These are phyloP conservation scores for Vitis hybrid DNA, from an alignment of 177 flowering plant species.

Conservation along the genomic window DNA sequence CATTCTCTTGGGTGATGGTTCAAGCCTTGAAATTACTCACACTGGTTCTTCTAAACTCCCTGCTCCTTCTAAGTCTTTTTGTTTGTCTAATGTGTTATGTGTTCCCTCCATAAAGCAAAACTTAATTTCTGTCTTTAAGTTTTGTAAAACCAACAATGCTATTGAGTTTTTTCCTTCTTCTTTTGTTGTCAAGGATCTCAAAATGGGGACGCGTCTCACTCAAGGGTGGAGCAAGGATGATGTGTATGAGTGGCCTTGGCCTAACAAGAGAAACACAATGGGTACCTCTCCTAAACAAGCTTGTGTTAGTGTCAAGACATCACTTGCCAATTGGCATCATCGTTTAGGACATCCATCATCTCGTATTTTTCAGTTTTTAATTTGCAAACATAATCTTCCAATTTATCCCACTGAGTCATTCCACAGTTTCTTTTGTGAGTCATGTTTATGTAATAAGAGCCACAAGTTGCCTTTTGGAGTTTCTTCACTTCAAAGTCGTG, in stretches of 20 bases:
- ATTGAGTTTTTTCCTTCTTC: too few species aligned
- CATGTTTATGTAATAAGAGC: too few species aligned
- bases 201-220: constrained; percentile 9
- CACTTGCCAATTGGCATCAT: too few species aligned
- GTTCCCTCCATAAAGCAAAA: too few species aligned
- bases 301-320: too few species aligned
- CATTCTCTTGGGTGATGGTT: neutral
- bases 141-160: too few species aligned
- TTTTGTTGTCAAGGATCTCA: constrained; percentile 8
- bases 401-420: neutral
- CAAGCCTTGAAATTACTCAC: neutral
- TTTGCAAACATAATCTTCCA: constrained; percentile 6
- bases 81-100: neutral
- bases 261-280: too few species aligned
- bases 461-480: too few species aligned
- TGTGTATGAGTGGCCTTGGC: constrained; percentile 1
- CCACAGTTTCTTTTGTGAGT: constrained; percentile 1
- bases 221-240: constrained; percentile 10
- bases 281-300: too few species aligned
- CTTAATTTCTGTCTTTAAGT: too few species aligned
- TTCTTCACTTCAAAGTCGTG: too few species aligned
- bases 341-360: too few species aligned
- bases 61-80: constrained; percentile 2
- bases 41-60: constrained; percentile 1
- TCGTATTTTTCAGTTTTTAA: neutral